Evolutionary conservation across 139 green algal species (phyloP).

Genomic region (Coelastrella sp.): DNA sequence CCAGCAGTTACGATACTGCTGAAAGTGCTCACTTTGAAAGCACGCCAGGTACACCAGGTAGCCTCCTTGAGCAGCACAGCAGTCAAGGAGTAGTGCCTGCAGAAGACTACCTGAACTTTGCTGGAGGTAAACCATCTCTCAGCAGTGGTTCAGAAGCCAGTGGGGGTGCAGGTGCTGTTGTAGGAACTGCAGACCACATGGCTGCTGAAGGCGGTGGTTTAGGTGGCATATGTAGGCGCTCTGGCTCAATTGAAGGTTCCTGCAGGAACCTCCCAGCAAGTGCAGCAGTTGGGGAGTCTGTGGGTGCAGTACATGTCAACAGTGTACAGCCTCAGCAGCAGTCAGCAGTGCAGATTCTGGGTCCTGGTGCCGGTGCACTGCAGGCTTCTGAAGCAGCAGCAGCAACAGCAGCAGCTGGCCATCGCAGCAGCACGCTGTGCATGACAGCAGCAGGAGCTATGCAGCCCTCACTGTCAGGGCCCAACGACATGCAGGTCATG

Average conservation of each 20-base stretch:
- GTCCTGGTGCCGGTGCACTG: no score
- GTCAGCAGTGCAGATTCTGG: background rate
- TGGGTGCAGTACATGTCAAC: no score
- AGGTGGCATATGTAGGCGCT: no score
- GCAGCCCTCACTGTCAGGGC: no score
- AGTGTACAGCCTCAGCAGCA: background rate
- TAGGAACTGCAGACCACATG: background rate
- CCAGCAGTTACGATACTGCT: conserved; percentile 33
- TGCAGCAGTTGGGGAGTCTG: no score
- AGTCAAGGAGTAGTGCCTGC: background rate
- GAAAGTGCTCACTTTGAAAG: conserved; percentile 40
- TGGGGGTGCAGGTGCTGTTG: background rate
- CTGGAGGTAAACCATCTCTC: background rate
- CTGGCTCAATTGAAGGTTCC: background rate
- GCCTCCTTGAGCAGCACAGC: conserved; percentile 8
- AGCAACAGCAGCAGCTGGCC: background rate
- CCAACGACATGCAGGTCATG: no score
- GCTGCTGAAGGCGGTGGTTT: no score
- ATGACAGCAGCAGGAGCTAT: no score
- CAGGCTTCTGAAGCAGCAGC: background rate
- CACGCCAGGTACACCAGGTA: conserved; percentile 27
- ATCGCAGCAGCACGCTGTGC: background rate
- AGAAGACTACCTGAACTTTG: background rate
- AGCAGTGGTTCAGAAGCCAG: background rate
- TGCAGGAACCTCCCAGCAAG: no score